Percentiles rank a stretch among this genome's conserved stretches.
Conservation (phyloP, 306 rosid species). For the Aeschynomene evenia region DNA sequence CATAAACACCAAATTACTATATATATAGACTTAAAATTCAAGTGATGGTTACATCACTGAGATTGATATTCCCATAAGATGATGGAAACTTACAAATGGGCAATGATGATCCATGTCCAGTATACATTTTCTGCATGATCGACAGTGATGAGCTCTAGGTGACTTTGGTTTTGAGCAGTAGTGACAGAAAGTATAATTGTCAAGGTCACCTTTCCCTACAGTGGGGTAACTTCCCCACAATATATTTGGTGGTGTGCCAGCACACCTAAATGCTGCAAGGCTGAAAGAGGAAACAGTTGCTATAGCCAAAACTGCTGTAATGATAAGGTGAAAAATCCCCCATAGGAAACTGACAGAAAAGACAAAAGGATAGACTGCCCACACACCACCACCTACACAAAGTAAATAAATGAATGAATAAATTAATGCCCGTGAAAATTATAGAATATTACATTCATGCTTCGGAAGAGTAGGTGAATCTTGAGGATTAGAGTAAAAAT, state of each 20-base stretch:
- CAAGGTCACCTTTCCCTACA: conserved; percentile 80
- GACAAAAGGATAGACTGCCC: conserved; percentile 71
- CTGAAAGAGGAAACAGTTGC: conserved; percentile 66
- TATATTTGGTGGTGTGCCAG: conserved; percentile 71
- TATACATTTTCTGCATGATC: conserved; percentile 76
- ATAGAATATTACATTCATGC: conserved; percentile 14
- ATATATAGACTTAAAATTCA: not conserved
- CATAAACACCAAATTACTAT: not conserved
- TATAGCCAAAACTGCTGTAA: conserved; percentile 58
- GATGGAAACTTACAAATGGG: conserved; percentile 80
- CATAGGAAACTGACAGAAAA: conserved; percentile 58
- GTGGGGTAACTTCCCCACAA: conserved; percentile 88
- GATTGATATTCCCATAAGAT: conserved; percentile 16
- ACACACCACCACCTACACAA: conserved; percentile 89
- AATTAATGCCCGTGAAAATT: conserved; percentile 17
- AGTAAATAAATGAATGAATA: not conserved
- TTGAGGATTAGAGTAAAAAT: not conserved
- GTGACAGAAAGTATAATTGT: conserved; percentile 75
- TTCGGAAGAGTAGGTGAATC: not conserved
- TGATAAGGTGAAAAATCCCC: conserved; percentile 66
- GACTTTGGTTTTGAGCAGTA: conserved; percentile 92
- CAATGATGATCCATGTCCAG: conserved; percentile 99
- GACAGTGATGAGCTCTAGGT: conserved; percentile 89
- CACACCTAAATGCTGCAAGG: conserved; percentile 71
- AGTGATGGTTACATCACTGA: not conserved